A percentile compares a stretch with the other conserved stretches of the same genome.
Evolutionary conservation across 2,329 filamentous ascomycete species (phyloP).

Genomic region (Metarhizium sp.): DNA sequence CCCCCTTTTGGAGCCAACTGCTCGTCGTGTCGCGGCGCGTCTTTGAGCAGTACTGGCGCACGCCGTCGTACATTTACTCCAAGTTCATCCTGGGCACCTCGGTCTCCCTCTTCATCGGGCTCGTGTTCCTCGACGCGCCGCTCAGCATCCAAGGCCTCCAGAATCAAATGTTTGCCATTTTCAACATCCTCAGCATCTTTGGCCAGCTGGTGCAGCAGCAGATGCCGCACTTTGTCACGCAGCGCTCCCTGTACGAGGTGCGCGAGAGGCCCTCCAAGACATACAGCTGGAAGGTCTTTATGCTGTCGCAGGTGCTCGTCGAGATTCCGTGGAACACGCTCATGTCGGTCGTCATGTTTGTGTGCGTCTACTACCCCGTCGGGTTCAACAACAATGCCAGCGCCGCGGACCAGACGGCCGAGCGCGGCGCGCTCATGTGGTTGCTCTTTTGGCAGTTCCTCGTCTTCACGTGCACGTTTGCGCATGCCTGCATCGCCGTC

Average conservation of each 20-base stretch:
- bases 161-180: slow-evolving; percentile 62
- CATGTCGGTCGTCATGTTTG: slow-evolving; percentile 57
- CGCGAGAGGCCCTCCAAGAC: slow-evolving; percentile 58
- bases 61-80: slow-evolving; percentile 64
- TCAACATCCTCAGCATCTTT: slow-evolving; percentile 64
- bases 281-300: slow-evolving; percentile 60
- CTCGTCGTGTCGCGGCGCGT: slow-evolving; percentile 52
- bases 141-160: slow-evolving; percentile 55
- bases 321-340: slow-evolving; percentile 40
- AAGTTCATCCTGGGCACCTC: slow-evolving; percentile 36
- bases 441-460: slow-evolving; percentile 9
- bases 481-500: slow-evolving; percentile 9
- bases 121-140: neutral
- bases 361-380: slow-evolving; percentile 13
- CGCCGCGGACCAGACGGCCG: too few species aligned
- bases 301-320: slow-evolving; percentile 40
- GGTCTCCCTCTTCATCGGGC: neutral
- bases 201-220: slow-evolving; percentile 45
- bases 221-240: slow-evolving; percentile 61
- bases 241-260: slow-evolving; percentile 61
- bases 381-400: too few species aligned
- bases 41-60: slow-evolving; percentile 73
- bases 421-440: too few species aligned
- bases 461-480: slow-evolving; percentile 10
- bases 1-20: slow-evolving; percentile 53